Percentiles rank a stretch among this genome's conserved stretches.
Evolutionary conservation across 2,329 filamentous ascomycete genomes (phyloP).

Genomic region (Aspergillus eucalypticola): DNA sequence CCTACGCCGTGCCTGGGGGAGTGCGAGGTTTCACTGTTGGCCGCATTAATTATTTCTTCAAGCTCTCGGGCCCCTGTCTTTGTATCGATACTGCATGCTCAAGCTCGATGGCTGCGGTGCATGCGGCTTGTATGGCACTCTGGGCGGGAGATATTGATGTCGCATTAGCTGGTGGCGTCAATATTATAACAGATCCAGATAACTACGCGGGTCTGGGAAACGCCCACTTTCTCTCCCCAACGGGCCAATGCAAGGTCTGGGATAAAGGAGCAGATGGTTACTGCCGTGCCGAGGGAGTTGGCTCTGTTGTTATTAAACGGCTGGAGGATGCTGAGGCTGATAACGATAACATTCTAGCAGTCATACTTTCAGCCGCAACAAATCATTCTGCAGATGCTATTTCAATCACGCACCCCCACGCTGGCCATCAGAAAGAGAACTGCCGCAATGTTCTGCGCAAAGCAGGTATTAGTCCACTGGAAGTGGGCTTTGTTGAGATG

Average conservation of each 20-base stretch:
- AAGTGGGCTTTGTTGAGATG: constrained; percentile 43
- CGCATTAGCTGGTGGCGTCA: constrained; percentile 76
- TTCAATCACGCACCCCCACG: constrained; percentile 47
- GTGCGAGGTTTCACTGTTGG: constrained; percentile 62
- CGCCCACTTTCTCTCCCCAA: constrained; percentile 30
- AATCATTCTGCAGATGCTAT: constrained; percentile 52
- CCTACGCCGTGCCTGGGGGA: constrained; percentile 65
- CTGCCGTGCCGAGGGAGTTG: constrained; percentile 55
- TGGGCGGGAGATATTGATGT: constrained; percentile 76
- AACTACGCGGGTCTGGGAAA: constrained; percentile 72
- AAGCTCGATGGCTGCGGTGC: too few relatives aligned
- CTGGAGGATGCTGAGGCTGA: constrained; percentile 54
- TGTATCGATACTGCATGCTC: constrained; percentile 76
- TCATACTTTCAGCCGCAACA: constrained; percentile 45
- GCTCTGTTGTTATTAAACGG: constrained; percentile 53
- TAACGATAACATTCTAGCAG: constrained; percentile 46
- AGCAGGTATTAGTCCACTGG: constrained; percentile 40
- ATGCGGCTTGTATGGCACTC: constrained; percentile 64
- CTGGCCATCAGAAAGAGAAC: constrained; percentile 40
- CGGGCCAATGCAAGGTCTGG: constrained; percentile 51
- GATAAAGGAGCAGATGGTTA: constrained; percentile 57
- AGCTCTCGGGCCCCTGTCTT: constrained; percentile 70
- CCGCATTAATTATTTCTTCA: constrained; percentile 74
- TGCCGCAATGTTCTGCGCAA: constrained; percentile 39
- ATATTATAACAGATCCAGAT: constrained; percentile 72